Conservation (phyloP, 179 eudicot genomes). For the Beta corolliflora region DNA sequence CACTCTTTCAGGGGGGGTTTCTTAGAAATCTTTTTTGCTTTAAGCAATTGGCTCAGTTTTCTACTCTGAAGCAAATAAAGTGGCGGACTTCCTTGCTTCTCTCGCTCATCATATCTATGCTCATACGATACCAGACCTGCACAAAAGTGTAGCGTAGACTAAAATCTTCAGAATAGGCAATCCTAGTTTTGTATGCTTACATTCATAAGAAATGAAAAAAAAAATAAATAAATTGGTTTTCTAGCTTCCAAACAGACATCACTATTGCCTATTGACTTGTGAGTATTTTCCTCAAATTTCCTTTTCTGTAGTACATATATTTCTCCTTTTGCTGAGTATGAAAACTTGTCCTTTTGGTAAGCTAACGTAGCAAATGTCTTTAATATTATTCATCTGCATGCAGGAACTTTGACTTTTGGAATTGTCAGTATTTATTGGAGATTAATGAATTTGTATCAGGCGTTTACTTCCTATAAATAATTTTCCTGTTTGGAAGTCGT, state of each 20-base stretch:
- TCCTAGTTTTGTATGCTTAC: no score
- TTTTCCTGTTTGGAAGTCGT: background rate
- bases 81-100: no score
- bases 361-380: background rate
- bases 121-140: no score
- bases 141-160: no score
- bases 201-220: no score
- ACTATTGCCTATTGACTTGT: background rate
- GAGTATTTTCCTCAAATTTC: background rate
- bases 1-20: no score
- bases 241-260: background rate
- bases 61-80: no score
- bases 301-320: background rate
- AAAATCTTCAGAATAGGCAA: no score
- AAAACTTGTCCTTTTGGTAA: constrained; percentile 6
- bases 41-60: no score
- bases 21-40: no score
- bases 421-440: constrained; percentile 12
- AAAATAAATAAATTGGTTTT: background rate
- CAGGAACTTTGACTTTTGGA: constrained; percentile 18
- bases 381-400: constrained; percentile 11
- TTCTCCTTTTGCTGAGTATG: constrained; percentile 5
- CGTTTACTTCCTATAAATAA: constrained; percentile 29
- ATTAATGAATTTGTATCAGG: background rate
- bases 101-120: no score